Percentiles rank a stretch among this genome's conserved stretches.
These are phyloP conservation scores for Entamoeba invadens DNA, from an alignment of 208 protist genomes.

Conservation along the genomic window DNA sequence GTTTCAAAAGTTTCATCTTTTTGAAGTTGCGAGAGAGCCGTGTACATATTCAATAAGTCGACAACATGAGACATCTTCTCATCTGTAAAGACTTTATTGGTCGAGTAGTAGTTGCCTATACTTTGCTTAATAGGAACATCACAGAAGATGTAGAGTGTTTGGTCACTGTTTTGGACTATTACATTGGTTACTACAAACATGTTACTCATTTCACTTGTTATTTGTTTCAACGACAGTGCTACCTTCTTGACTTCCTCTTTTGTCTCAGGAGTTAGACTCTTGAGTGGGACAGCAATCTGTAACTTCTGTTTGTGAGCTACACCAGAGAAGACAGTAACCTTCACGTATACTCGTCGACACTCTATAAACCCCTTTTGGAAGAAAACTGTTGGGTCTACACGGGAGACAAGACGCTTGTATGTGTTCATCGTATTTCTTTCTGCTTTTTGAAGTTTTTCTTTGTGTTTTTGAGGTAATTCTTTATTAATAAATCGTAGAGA, in stretches of 20 bases:
- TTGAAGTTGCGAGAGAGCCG: not conserved
- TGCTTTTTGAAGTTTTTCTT: no score
- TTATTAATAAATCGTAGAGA: no score
- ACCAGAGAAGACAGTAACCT: not conserved
- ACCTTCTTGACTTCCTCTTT: not conserved
- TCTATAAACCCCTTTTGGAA: not conserved
- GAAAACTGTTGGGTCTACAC: not conserved
- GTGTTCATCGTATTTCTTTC: not conserved
- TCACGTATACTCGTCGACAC: not conserved
- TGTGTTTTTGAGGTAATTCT: no score
- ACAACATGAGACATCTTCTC: not conserved
- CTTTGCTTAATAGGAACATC: not conserved
- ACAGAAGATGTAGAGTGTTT: not conserved
- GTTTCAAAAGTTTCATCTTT: not conserved
- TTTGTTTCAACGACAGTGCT: not conserved
- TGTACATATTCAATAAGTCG: not conserved
- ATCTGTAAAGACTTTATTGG: not conserved
- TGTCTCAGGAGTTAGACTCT: not conserved
- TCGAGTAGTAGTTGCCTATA: not conserved
- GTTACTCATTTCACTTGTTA: not conserved
- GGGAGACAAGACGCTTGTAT: not conserved
- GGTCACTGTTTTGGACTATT: not conserved
- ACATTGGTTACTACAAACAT: not conserved
- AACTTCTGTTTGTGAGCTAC: not conserved
- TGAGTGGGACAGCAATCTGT: not conserved